Conservation (phyloP, 78 protist genomes). For the Dictyostelium purpureum region DNA sequence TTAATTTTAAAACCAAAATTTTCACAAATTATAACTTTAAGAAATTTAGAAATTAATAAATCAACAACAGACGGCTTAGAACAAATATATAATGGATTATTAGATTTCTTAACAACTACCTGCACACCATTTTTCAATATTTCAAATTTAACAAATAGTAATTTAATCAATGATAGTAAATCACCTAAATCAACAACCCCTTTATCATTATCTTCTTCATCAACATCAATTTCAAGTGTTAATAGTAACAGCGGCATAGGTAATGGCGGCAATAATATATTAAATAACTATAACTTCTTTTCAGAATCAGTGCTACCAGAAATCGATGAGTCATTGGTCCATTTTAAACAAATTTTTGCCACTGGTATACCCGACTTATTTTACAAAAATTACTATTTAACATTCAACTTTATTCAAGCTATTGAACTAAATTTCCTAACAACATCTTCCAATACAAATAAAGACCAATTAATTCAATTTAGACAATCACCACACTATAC, state of each 20-base stretch:
- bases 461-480: background rate
- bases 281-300: constrained; percentile 23
- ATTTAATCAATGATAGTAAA: background rate
- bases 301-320: constrained; percentile 50
- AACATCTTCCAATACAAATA: background rate
- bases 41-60: constrained; percentile 7
- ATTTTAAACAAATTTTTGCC: constrained; percentile 39
- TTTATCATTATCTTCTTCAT: background rate
- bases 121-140: background rate
- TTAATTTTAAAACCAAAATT: constrained; percentile 39
- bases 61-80: constrained; percentile 42
- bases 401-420: constrained; percentile 5
- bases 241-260: background rate
- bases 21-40: background rate
- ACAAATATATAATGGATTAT: constrained; percentile 6
- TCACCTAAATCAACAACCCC: background rate
- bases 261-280: background rate
- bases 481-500: background rate
- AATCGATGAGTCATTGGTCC: constrained; percentile 28
- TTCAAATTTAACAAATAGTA: background rate
- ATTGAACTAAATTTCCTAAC: background rate
- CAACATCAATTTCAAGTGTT: background rate
- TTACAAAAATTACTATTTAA: constrained; percentile 6
- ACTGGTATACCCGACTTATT: constrained; percentile 69
- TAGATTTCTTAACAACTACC: background rate